Percentiles rank a stretch among this genome's conserved stretches.
Evolutionary conservation across 805 yeast species (phyloP).

Genomic region (Pichia ethanolica): DNA sequence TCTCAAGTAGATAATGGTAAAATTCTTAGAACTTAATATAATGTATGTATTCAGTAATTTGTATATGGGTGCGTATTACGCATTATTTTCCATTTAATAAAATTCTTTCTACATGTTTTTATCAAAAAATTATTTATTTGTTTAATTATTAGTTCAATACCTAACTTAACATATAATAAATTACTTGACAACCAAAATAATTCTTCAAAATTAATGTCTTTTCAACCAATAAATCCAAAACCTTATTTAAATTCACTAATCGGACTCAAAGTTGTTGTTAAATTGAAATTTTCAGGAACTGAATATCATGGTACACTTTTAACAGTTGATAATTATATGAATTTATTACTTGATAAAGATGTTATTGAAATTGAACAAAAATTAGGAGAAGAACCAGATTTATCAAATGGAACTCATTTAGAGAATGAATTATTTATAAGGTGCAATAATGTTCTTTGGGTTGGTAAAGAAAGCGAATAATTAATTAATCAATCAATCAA

Average conservation of each 20-base stretch:
- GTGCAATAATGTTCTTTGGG: constrained; percentile 84
- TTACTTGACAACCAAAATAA: too few species aligned
- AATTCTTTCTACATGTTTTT: too few species aligned
- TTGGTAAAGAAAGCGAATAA: constrained; percentile 35
- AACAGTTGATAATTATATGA: constrained; percentile 90
- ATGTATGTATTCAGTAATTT: background rate
- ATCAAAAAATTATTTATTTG: too few species aligned
- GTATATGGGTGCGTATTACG: background rate
- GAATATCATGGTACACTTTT: constrained; percentile 75
- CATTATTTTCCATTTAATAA: too few species aligned
- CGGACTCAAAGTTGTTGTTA: constrained; percentile 63
- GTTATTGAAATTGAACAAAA: constrained; percentile 38
- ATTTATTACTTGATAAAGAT: constrained; percentile 60
- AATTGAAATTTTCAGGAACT: constrained; percentile 84
- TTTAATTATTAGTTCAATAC: too few species aligned
- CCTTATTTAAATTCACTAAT: constrained; percentile 78
- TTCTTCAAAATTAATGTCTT: constrained; percentile 24
- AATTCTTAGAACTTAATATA: too few species aligned
- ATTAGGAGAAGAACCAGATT: constrained; percentile 40
- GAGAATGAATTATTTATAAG: constrained; percentile 67
- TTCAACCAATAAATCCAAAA: constrained; percentile 76
- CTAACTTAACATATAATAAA: too few species aligned
- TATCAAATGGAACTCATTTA: constrained; percentile 25
- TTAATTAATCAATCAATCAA: too few species aligned
- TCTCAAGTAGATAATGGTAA: background rate